Evolutionary conservation across 176 grass and related monocot species (phyloP).

Genomic region (Oryza australiensis): DNA sequence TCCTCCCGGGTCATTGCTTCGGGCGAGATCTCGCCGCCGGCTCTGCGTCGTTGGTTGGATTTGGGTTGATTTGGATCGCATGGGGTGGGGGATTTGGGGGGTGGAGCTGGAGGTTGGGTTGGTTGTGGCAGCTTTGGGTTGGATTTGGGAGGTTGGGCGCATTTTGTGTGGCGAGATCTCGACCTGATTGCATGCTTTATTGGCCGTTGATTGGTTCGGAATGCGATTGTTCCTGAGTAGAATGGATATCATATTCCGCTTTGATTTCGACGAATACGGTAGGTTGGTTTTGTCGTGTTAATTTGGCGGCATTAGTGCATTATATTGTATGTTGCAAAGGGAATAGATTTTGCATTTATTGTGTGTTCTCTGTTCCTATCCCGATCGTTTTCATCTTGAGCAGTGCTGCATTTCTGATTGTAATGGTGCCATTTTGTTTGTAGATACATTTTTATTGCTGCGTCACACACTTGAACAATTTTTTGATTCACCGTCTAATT

Average conservation of each 20-base stretch:
- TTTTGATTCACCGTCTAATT: background rate
- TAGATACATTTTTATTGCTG: background rate
- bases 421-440: background rate
- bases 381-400: background rate
- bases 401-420: background rate
- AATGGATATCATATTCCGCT: background rate
- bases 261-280: conserved; percentile 17
- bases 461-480: background rate
- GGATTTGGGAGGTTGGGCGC: background rate
- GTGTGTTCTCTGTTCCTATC: background rate
- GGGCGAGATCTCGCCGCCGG: conserved; percentile 20
- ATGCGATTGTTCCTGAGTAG: background rate
- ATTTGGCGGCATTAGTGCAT: conserved; percentile 9
- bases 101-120: background rate
- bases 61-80: background rate
- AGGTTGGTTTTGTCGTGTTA: background rate
- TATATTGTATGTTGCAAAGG: background rate
- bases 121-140: background rate
- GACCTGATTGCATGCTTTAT: background rate
- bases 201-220: background rate
- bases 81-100: background rate
- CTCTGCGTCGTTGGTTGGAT: background rate
- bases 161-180: conserved; percentile 27
- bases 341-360: background rate
- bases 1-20: background rate